Evolutionary conservation across 2,329 filamentous ascomycete species (phyloP).

Genomic region (Aspergillus awamori): DNA sequence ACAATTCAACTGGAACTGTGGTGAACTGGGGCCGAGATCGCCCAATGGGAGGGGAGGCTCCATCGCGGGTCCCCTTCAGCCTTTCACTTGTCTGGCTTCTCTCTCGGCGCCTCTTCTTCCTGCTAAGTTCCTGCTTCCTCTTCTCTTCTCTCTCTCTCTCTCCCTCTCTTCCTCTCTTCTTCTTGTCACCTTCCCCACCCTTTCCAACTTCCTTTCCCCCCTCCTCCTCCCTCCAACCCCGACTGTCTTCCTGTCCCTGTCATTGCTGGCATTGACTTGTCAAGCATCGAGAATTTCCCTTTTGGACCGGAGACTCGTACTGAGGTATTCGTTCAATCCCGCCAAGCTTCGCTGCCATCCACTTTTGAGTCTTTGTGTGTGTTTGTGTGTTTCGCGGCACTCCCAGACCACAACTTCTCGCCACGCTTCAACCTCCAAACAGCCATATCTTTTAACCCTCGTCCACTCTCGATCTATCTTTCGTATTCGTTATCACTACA

Average conservation of each 20-base stretch:
- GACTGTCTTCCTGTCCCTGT: constrained; percentile 34
- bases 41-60: neutral
- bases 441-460: neutral
- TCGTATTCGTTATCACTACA: neutral
- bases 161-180: constrained; percentile 17
- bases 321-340: constrained; percentile 14
- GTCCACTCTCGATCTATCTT: neutral
- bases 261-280: constrained; percentile 56
- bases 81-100: constrained; percentile 1
- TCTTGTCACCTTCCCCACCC: constrained; percentile 24
- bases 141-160: neutral
- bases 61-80: neutral
- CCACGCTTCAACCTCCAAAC: constrained; percentile 18
- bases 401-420: constrained; percentile 24
- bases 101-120: neutral
- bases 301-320: constrained; percentile 35
- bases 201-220: constrained; percentile 26
- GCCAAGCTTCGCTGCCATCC: constrained; percentile 23
- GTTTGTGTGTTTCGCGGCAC: constrained; percentile 20
- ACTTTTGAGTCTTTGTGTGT: constrained; percentile 27
- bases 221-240: constrained; percentile 26
- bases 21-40: neutral
- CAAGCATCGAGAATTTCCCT: constrained; percentile 44
- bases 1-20: neutral
- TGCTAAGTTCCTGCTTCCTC: neutral